Conservation (phyloP, 176 grass and related monocot genomes). For the Eragrostis curvula region DNA sequence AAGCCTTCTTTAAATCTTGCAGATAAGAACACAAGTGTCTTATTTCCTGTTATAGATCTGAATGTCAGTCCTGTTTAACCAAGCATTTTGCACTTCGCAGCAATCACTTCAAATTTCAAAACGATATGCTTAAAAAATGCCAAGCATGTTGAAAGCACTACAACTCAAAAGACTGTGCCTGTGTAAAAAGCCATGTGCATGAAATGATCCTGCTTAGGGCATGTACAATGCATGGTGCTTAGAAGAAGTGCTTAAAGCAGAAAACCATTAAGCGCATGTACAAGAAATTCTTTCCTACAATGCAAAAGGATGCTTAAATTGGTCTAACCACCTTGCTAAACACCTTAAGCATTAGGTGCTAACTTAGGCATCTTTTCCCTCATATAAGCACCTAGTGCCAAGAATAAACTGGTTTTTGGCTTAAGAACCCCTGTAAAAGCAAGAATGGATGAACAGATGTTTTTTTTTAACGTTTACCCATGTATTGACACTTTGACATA, state of each 20-base stretch:
- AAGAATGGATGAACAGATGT: not conserved
- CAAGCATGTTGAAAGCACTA: not conserved
- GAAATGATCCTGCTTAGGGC: not conserved
- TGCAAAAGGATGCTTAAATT: too few species aligned
- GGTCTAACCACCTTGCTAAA: too few species aligned
- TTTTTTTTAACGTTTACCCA: not conserved
- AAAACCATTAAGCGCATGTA: too few species aligned
- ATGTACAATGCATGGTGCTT: too few species aligned
- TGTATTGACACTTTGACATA: not conserved
- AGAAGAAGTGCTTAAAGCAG: too few species aligned
- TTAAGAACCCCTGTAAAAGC: not conserved
- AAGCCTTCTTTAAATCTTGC: constrained; percentile 99
- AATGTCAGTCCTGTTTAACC: constrained; percentile 26
- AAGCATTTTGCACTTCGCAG: constrained; percentile 6
- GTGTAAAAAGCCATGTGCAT: not conserved
- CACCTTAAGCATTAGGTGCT: too few species aligned
- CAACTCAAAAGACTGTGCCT: not conserved
- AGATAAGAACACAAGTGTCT: constrained; percentile 77
- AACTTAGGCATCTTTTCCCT: too few species aligned
- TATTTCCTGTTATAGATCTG: constrained; percentile 75
- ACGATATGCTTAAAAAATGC: constrained; percentile 6
- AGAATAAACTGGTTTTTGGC: too few species aligned
- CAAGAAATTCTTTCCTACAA: too few species aligned
- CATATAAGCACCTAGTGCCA: too few species aligned
- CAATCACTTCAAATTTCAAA: not conserved